These are phyloP conservation scores for Crotalaria pallida DNA, from an alignment of 306 rosid species.

Conservation along the genomic window DNA sequence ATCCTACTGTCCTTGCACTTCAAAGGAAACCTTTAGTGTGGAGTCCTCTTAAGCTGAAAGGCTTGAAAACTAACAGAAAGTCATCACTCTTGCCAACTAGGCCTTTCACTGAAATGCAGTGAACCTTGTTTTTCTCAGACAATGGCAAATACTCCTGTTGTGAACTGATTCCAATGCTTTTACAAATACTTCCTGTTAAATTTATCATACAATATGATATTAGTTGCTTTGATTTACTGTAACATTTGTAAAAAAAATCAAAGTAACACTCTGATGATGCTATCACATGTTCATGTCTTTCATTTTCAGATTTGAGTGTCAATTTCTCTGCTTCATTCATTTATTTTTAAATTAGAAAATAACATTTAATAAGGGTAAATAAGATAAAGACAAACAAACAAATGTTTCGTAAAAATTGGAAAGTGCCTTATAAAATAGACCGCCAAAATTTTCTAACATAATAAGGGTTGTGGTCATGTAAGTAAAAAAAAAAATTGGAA, in stretches of 20 bases:
- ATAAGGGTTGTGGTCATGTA: no score
- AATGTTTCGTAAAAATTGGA: no score
- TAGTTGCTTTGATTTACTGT: not conserved
- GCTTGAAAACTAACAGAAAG: slow-evolving; percentile 51
- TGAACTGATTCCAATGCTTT: not conserved
- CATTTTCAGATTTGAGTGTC: not conserved
- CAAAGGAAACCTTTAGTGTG: slow-evolving; percentile 63
- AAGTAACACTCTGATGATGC: not conserved
- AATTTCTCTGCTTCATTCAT: not conserved
- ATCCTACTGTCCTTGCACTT: slow-evolving; percentile 46
- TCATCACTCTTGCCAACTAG: slow-evolving; percentile 60
- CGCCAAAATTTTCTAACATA: no score
- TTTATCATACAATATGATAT: not conserved
- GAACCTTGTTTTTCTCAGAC: slow-evolving; percentile 18
- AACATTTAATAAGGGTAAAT: no score
- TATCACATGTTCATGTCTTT: not conserved
- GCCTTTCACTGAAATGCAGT: slow-evolving; percentile 36
- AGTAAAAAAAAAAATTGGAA: no score
- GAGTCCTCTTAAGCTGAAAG: slow-evolving; percentile 81
- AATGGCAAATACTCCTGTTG: not conserved
- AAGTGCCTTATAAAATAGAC: no score
- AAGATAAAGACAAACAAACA: no score
- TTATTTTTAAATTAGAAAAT: not conserved
- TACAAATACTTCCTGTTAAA: not conserved
- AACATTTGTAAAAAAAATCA: not conserved